Evolutionary conservation across 306 rosid genomes (phyloP).

Genomic region (Rubus parviflorus): DNA sequence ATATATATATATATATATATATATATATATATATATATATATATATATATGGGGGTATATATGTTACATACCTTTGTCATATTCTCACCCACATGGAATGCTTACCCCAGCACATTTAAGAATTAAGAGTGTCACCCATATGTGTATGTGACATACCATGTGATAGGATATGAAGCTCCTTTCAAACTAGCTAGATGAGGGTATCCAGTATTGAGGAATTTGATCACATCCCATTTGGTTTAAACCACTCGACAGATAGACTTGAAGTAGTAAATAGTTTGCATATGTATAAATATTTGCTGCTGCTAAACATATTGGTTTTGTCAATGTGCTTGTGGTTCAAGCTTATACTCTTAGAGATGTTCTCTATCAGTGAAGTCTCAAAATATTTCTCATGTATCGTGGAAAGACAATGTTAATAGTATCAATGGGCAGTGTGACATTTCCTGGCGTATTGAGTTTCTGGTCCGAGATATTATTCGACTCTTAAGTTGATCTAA

Average conservation of each 20-base stretch:
- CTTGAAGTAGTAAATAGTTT: too few species aligned
- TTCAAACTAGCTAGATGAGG: not conserved
- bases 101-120: not conserved
- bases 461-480: too few species aligned
- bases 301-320: too few species aligned
- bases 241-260: not conserved
- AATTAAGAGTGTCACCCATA: not conserved
- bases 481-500: not conserved
- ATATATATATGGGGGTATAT: constrained; percentile 3
- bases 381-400: too few species aligned
- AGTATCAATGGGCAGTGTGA: too few species aligned
- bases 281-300: too few species aligned
- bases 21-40: too few species aligned
- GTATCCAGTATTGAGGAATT: constrained; percentile 3
- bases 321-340: too few species aligned
- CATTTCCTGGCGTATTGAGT: not conserved
- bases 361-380: too few species aligned
- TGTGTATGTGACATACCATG: constrained; percentile 33
- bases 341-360: too few species aligned
- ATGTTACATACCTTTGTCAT: constrained; percentile 9
- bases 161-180: constrained; percentile 22
- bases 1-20: too few species aligned
- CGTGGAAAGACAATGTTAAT: too few species aligned
- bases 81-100: constrained; percentile 21
- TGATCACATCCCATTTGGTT: not conserved